Percentiles rank a stretch among this genome's conserved stretches.
phyloP scores from a whole-genome alignment of 2,329 filamentous ascomycete genomes.

The Rhynchosporium graminicola region DNA sequence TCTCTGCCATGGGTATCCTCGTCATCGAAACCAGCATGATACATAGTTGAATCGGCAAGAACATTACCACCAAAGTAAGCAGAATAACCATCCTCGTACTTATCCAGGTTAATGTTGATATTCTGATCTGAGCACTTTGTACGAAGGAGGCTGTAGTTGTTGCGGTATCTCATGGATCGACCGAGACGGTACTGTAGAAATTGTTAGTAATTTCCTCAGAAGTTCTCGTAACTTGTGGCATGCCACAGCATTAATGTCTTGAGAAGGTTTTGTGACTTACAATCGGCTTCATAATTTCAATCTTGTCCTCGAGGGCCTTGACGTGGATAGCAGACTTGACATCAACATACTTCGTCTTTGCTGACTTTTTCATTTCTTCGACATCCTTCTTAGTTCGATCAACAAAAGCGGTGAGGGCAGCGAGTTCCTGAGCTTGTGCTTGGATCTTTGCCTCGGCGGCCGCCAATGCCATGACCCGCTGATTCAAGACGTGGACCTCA shows the following conservation, averaged over 20 bases:
- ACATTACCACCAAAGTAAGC: slow-evolving; percentile 2
- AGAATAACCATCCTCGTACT: slow-evolving; percentile 1
- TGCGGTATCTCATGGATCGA: slow-evolving; percentile 1
- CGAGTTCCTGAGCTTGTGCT: background rate
- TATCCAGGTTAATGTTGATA: background rate
- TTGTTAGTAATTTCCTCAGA: background rate
- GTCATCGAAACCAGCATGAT: slow-evolving; percentile 5
- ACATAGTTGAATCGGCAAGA: slow-evolving; percentile 6
- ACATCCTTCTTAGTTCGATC: background rate
- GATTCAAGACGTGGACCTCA: background rate
- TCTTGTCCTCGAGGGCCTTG: background rate
- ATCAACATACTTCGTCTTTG: background rate
- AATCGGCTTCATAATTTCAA: slow-evolving; percentile 10
- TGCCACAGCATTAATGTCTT: background rate
- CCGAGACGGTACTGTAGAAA: background rate
- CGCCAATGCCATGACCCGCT: background rate
- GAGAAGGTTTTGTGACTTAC: background rate
- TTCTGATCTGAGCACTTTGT: slow-evolving; percentile 4
- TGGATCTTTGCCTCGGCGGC: background rate
- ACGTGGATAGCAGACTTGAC: background rate
- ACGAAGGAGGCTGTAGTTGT: slow-evolving; percentile 6
- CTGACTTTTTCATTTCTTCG: no score
- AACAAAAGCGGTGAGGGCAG: background rate
- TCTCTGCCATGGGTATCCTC: background rate
- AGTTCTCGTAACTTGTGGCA: background rate